Evolutionary conservation across 2,329 filamentous ascomycete species (phyloP), one percentile per base, ranked within the genome.

Genomic region (Paecilomyces formosus): DNA sequence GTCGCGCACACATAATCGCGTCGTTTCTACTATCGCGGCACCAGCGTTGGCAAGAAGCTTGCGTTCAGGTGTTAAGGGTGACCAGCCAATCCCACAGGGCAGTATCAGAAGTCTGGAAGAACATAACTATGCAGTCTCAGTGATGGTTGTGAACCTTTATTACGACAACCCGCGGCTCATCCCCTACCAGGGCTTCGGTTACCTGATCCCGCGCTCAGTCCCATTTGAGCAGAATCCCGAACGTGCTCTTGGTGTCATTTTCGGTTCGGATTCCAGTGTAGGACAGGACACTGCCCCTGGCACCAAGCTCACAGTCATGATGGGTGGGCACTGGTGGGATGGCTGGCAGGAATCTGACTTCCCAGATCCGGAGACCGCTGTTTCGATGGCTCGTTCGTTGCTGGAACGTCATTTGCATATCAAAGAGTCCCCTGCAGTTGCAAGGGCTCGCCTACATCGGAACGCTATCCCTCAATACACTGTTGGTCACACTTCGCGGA

Each of bases 281-380:
- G 82, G 81, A 18, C 80, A 83, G 65, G 84, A 88, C 69, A 79
- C 75, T 3, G 79, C 73, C 1, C 69, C 72, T 0, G 91, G 90
- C 24, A 96, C 91, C 13, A 96, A 96, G 72, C 75, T 97, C 56
- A 96, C 93, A 15, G 89, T 97, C 65, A 96, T 99, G 86, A 79
- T 99, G 58, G 94, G 94, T 60, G 94, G 94, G 1, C 92, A 97
- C 75, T 91, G 90, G 83, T 97, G 90, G 90, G 82, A 91, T 70
- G 82, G 78, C 59, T 85, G 82, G 78, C 68, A 66, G 63, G 53
- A 68, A 54, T 67, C 73, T 1, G 76, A 78, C 45, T 84, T 84
- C 58, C 92, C 91, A 0, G 77, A 82, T 55, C 81, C 86, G 61
- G 79, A 86, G 13, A 82, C 89, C 63, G 91, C 85, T 15, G 76